Conservation (phyloP, 106 monocot species). For the Vanilla planifolia region DNA sequence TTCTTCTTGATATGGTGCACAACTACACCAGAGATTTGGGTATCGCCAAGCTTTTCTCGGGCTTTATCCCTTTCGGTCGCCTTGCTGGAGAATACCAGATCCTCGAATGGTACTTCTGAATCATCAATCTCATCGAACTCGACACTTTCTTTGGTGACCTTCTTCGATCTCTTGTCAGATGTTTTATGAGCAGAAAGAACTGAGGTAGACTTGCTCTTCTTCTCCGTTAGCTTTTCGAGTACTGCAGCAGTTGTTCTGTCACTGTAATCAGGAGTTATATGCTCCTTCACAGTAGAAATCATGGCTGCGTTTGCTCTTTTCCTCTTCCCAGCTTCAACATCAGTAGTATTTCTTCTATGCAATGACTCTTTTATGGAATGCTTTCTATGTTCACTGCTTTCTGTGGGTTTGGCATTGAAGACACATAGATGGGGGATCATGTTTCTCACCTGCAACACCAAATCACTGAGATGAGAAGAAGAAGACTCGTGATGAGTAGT, state of each 20-base stretch:
- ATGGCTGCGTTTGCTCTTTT: background rate
- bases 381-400: slow-evolving; percentile 17
- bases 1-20: slow-evolving; percentile 22
- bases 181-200: background rate
- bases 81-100: slow-evolving; percentile 20
- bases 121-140: slow-evolving; percentile 25
- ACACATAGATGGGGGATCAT: slow-evolving; percentile 52
- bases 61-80: background rate
- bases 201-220: slow-evolving; percentile 2
- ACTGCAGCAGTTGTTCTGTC: background rate
- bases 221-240: background rate
- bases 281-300: background rate
- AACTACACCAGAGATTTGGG: slow-evolving; percentile 12
- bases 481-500: background rate
- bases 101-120: slow-evolving; percentile 26
- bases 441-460: slow-evolving; percentile 43
- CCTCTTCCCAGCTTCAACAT: background rate
- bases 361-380: slow-evolving; percentile 6
- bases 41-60: background rate
- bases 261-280: background rate
- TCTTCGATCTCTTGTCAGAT: slow-evolving; percentile 8
- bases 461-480: background rate
- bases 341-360: background rate
- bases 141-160: slow-evolving; percentile 3
- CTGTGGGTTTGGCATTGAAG: slow-evolving; percentile 75